A percentile compares a stretch with the other conserved stretches of the same genome.
These are phyloP conservation scores for Vaccinium darrowii DNA, from an alignment of 148 eudicot species.

Conservation along the genomic window DNA sequence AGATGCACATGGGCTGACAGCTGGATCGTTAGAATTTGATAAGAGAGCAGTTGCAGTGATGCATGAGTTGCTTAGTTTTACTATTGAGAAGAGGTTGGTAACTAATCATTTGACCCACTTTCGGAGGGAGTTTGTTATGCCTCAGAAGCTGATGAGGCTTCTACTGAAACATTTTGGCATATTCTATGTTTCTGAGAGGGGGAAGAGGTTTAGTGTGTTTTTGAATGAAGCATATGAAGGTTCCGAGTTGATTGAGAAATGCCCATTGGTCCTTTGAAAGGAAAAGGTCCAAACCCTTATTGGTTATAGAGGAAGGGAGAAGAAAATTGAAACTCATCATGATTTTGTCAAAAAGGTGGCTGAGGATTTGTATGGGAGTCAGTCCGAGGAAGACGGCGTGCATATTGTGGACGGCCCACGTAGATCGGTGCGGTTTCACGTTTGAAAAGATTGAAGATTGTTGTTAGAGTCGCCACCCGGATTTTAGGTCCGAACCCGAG, in stretches of 20 bases:
- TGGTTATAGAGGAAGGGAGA: slow-evolving; percentile 75
- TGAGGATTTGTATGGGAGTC: slow-evolving; percentile 42
- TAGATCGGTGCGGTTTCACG: too few species aligned
- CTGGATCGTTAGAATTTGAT: slow-evolving; percentile 80
- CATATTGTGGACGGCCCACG: too few species aligned
- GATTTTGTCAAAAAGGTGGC: slow-evolving; percentile 56
- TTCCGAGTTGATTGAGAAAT: slow-evolving; percentile 70
- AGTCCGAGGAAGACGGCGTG: slow-evolving; percentile 56
- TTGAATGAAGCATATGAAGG: slow-evolving; percentile 88
- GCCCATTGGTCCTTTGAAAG: slow-evolving; percentile 81
- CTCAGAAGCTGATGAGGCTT: slow-evolving; percentile 94
- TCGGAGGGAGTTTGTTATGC: slow-evolving; percentile 80
- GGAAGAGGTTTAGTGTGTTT: slow-evolving; percentile 86
- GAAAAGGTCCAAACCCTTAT: slow-evolving; percentile 65
- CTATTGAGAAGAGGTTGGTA: slow-evolving; percentile 79
- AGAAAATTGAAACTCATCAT: slow-evolving; percentile 46
- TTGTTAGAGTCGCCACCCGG: too few species aligned
- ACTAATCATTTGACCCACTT: slow-evolving; percentile 94
- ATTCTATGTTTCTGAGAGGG: slow-evolving; percentile 94
- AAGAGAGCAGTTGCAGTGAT: slow-evolving; percentile 87
- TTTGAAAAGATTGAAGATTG: too few species aligned
- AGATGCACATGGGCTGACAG: slow-evolving; percentile 59
- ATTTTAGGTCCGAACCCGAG: too few species aligned
- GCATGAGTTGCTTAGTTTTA: slow-evolving; percentile 93
- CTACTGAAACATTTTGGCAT: slow-evolving; percentile 86